Conservation (phyloP, 495 filamentous ascomycete genomes). For the Elaphomyces granulatus region DNA sequence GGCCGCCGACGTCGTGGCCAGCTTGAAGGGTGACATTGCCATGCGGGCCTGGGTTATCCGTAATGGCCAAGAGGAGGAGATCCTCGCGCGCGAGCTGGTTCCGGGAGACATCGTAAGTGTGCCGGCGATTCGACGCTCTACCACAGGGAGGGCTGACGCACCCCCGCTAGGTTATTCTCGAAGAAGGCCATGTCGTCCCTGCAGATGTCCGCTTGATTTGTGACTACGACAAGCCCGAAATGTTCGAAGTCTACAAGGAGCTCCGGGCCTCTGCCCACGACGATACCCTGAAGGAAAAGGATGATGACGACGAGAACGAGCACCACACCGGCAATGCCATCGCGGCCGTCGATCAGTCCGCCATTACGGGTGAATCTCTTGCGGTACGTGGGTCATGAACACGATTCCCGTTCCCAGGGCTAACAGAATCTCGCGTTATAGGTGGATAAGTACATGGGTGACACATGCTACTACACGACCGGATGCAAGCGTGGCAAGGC, state of each 20-base stretch:
- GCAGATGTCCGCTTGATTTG: conserved; percentile 65
- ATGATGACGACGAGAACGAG: conserved; percentile 42
- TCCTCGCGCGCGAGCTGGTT: conserved; percentile 67
- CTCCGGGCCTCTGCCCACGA: conserved; percentile 42
- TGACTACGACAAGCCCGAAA: conserved; percentile 55
- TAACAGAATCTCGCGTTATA: no score
- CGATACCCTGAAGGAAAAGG: conserved; percentile 51
- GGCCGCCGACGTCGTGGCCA: conserved; percentile 69
- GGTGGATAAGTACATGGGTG: conserved; percentile 62
- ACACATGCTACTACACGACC: conserved; percentile 59
- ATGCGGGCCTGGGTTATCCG: conserved; percentile 62
- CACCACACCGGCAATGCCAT: conserved; percentile 48
- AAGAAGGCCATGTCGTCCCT: conserved; percentile 64
- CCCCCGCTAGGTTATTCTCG: conserved; percentile 42
- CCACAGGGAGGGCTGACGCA: conserved; percentile 1
- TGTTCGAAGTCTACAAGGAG: conserved; percentile 57
- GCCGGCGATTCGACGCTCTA: not conserved
- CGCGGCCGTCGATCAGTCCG: conserved; percentile 56
- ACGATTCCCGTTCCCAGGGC: no score
- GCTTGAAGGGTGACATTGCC: conserved; percentile 71
- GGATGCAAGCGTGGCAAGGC: conserved; percentile 69
- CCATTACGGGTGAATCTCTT: conserved; percentile 66
- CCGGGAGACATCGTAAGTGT: conserved; percentile 62
- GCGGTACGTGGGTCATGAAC: no score
- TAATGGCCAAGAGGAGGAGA: conserved; percentile 54